Conservation (phyloP, 345 rosid species). For the thale cress (Arabidopsis thaliana) region DNA sequence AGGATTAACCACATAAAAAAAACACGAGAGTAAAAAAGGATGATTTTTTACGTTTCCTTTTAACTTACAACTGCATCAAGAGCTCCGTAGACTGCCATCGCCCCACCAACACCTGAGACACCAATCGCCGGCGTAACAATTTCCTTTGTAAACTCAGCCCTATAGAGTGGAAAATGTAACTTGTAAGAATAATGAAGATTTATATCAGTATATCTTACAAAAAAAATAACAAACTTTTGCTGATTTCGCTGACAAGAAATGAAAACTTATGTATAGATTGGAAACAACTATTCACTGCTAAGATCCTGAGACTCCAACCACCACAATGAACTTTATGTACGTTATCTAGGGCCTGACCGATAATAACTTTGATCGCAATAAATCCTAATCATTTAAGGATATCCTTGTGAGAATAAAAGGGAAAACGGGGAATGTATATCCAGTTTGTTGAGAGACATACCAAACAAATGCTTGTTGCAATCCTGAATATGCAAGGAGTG, state of each 20-base stretch:
- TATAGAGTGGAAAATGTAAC: slow-evolving; percentile 34
- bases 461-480: slow-evolving; percentile 96
- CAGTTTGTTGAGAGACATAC: slow-evolving; percentile 45
- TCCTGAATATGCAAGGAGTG: slow-evolving; percentile 90
- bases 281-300: neutral
- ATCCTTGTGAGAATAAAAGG: slow-evolving; percentile 7
- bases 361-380: neutral
- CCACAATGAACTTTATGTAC: neutral
- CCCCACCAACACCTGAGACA: slow-evolving; percentile 84
- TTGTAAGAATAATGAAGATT: neutral
- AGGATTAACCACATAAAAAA: slow-evolving; percentile 13
- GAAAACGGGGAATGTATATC: neutral
- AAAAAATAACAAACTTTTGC: neutral
- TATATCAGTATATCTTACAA: neutral
- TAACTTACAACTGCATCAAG: slow-evolving; percentile 87
- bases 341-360: neutral
- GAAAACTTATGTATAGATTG: neutral
- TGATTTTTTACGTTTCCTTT: neutral
- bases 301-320: neutral
- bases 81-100: slow-evolving; percentile 95
- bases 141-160: slow-evolving; percentile 95
- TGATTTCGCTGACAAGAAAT: neutral
- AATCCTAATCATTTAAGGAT: slow-evolving; percentile 2
- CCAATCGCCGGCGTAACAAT: slow-evolving; percentile 83
- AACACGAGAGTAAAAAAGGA: slow-evolving; percentile 2